These are phyloP conservation scores for Yarrowia divulgata DNA, from an alignment of 805 yeast species.

Conservation along the genomic window DNA sequence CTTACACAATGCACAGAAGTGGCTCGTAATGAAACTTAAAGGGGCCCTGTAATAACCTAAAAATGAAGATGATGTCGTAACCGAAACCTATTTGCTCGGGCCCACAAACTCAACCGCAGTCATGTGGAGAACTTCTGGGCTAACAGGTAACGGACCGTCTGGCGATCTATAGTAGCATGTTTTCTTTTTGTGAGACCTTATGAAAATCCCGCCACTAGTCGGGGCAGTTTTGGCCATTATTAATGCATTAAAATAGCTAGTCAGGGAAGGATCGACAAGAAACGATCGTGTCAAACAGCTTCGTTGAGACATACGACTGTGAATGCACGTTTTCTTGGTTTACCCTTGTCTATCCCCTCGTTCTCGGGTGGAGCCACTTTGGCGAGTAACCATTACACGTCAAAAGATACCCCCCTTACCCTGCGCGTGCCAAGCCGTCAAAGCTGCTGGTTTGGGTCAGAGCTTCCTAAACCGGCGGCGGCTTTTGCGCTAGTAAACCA, in stretches of 20 bases:
- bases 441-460: not conserved
- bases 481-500: not conserved
- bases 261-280: not conserved
- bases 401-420: too few relatives aligned
- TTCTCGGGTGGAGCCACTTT: not conserved
- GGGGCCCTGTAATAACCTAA: not conserved
- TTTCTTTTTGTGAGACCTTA: too few relatives aligned
- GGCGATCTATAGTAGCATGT: too few relatives aligned
- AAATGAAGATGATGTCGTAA: not conserved
- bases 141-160: not conserved
- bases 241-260: too few relatives aligned
- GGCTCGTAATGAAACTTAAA: not conserved
- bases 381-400: too few relatives aligned
- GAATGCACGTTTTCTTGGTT: not conserved
- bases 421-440: not conserved
- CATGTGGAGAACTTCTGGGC: not conserved
- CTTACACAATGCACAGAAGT: not conserved
- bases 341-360: not conserved
- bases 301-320: not conserved
- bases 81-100: conserved; percentile 4
- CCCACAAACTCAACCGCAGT: not conserved
- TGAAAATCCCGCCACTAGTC: too few relatives aligned
- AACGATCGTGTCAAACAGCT: not conserved
- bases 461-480: conserved; percentile 15
- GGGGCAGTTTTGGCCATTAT: too few relatives aligned